Conservation (phyloP, 2,329 filamentous ascomycete genomes). For the Ophiostoma montium region DNA sequence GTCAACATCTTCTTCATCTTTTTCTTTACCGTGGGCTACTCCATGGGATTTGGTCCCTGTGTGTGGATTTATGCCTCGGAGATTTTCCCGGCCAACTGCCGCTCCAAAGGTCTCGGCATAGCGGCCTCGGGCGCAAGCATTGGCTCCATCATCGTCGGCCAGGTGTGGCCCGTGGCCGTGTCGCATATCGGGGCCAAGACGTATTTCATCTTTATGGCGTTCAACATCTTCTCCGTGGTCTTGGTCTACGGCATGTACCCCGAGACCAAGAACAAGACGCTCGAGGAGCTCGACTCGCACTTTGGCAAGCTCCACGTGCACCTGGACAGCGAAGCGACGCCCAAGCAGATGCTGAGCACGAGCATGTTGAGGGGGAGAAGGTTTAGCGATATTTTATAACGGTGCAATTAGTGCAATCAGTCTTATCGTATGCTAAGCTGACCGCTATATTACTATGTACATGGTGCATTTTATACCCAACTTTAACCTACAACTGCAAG, state of each 20-base stretch:
- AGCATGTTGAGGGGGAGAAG: slow-evolving; percentile 6
- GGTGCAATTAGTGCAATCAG: neutral
- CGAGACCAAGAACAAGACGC: slow-evolving; percentile 24
- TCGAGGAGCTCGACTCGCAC: slow-evolving; percentile 16
- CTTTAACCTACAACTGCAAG: no score
- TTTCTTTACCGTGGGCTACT: slow-evolving; percentile 15
- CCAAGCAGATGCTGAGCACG: slow-evolving; percentile 15
- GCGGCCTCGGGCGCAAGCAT: slow-evolving; percentile 13
- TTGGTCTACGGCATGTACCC: slow-evolving; percentile 15
- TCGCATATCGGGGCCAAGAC: slow-evolving; percentile 12
- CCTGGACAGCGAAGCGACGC: slow-evolving; percentile 14
- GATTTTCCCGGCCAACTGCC: slow-evolving; percentile 13
- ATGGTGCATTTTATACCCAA: no score
- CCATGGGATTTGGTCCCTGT: slow-evolving; percentile 14
- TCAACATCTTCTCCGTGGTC: slow-evolving; percentile 13
- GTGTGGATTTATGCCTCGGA: slow-evolving; percentile 15
- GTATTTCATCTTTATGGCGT: slow-evolving; percentile 16
- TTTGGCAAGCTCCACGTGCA: slow-evolving; percentile 17
- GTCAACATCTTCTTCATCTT: slow-evolving; percentile 15
- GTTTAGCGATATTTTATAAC: neutral
- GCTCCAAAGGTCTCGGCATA: slow-evolving; percentile 13
- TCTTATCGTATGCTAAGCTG: no score
- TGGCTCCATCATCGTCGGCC: slow-evolving; percentile 13
- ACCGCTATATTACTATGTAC: no score
- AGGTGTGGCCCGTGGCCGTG: slow-evolving; percentile 15